phyloP scores from a whole-genome alignment of 73 alveolate genomes.

The Paramecium sonneborni region DNA sequence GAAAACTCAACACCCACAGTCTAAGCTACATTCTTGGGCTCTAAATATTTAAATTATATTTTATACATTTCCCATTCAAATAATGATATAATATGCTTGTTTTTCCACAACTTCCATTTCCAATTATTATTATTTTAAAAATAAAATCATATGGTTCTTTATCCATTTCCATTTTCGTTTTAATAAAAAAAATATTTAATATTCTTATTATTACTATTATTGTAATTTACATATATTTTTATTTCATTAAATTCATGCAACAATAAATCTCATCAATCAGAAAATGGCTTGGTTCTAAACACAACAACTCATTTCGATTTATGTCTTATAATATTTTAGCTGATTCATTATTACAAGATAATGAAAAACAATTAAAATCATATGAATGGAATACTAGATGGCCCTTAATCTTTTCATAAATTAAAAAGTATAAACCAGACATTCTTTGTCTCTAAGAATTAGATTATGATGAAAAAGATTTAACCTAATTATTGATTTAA shows the following conservation, averaged over 20 bases:
- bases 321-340: slow-evolving; percentile 52
- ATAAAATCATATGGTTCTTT: slow-evolving; percentile 65
- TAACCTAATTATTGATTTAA: background rate
- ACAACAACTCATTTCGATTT: background rate
- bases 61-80: slow-evolving; percentile 60
- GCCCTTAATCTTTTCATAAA: background rate
- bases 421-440: slow-evolving; percentile 7
- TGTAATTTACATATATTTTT: background rate
- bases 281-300: background rate
- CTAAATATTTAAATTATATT: background rate
- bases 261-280: background rate
- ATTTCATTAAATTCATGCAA: background rate
- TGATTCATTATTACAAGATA: background rate
- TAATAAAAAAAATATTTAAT: background rate
- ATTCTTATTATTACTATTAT: too few relatives aligned
- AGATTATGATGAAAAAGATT: background rate
- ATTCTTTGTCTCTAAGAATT: slow-evolving; percentile 19
- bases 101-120: slow-evolving; percentile 74
- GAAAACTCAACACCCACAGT: slow-evolving; percentile 95
- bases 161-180: slow-evolving; percentile 57
- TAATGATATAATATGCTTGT: slow-evolving; percentile 67
- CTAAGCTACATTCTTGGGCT: slow-evolving; percentile 61
- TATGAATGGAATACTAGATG: slow-evolving; percentile 8
- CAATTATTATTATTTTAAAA: slow-evolving; percentile 71
- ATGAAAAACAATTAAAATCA: background rate